Conservation (phyloP, 148 eudicot genomes). For the Polygonum maritimum region DNA sequence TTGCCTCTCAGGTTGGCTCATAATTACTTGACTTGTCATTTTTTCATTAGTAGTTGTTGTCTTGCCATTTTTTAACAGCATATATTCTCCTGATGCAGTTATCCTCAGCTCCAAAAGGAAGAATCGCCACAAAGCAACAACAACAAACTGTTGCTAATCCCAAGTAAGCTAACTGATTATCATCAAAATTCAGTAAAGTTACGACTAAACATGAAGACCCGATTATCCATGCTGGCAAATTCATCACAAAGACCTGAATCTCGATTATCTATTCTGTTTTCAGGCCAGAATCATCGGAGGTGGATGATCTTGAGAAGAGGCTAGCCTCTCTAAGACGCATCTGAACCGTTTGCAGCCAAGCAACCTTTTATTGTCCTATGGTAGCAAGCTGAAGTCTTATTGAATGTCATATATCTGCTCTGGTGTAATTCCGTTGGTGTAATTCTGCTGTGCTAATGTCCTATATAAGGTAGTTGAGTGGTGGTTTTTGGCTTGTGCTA, state of each 20-base stretch:
- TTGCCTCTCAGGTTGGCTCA: constrained; percentile 66
- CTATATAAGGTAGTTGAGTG: not conserved
- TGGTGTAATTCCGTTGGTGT: not conserved
- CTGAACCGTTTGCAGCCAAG: not conserved
- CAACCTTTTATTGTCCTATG: not conserved
- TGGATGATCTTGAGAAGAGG: constrained; percentile 61
- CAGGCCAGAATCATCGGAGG: constrained; percentile 36
- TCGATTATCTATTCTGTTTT: constrained; percentile 1
- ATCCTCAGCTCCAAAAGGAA: constrained; percentile 70
- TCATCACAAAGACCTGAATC: too few species aligned
- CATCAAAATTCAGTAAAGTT: not conserved
- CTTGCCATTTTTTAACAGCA: not conserved
- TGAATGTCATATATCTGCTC: not conserved
- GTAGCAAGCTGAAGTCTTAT: not conserved
- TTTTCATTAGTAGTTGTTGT: not conserved
- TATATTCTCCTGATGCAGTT: constrained; percentile 29
- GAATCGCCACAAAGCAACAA: constrained; percentile 48
- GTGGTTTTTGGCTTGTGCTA: not conserved
- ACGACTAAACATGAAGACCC: not conserved
- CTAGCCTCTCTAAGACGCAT: constrained; percentile 48
- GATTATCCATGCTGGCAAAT: too few species aligned
- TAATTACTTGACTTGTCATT: not conserved
- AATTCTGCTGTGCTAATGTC: not conserved
- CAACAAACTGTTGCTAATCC: constrained; percentile 25
- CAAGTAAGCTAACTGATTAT: constrained; percentile 24